These are phyloP conservation scores for Acmispon strigosus DNA, from an alignment of 306 rosid genomes.

Conservation along the genomic window DNA sequence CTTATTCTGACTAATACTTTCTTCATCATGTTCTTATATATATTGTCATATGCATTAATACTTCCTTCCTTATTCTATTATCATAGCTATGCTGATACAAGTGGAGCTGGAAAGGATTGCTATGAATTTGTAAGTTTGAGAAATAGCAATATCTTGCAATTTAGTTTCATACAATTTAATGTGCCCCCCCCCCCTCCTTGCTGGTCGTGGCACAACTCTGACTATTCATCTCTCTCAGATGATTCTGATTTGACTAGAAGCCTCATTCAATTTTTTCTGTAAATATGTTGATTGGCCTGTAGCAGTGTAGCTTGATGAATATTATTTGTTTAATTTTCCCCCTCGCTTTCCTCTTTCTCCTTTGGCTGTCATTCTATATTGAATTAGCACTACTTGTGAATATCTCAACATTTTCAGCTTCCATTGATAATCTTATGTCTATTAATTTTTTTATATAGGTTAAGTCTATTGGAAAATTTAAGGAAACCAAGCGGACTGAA, in stretches of 20 bases:
- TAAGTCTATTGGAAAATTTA: constrained; percentile 73
- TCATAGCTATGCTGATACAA: constrained; percentile 81
- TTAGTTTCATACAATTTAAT: not conserved
- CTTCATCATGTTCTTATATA: not conserved
- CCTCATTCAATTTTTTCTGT: not conserved
- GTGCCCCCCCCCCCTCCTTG: not conserved
- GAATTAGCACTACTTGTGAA: not conserved
- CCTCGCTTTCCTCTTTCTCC: not conserved
- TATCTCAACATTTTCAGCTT: not conserved
- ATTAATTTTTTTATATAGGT: constrained; percentile 43
- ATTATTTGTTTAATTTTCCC: not conserved
- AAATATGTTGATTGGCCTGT: not conserved
- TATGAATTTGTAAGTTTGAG: constrained; percentile 73
- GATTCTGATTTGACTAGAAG: not conserved
- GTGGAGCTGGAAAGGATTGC: constrained; percentile 91
- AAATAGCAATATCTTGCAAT: not conserved
- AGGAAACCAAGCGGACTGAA: constrained; percentile 87
- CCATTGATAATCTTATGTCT: not conserved
- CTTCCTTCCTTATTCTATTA: constrained; percentile 18
- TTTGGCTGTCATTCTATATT: constrained; percentile 1
- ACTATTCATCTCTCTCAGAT: not conserved
- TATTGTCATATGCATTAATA: constrained; percentile 15
- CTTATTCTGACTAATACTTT: not conserved
- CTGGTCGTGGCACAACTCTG: not conserved
- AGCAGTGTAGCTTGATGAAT: not conserved